Percentiles rank a stretch among this genome's conserved stretches.
Conservation (phyloP, 2,329 filamentous ascomycete species). For the Ascochyta lentis region DNA sequence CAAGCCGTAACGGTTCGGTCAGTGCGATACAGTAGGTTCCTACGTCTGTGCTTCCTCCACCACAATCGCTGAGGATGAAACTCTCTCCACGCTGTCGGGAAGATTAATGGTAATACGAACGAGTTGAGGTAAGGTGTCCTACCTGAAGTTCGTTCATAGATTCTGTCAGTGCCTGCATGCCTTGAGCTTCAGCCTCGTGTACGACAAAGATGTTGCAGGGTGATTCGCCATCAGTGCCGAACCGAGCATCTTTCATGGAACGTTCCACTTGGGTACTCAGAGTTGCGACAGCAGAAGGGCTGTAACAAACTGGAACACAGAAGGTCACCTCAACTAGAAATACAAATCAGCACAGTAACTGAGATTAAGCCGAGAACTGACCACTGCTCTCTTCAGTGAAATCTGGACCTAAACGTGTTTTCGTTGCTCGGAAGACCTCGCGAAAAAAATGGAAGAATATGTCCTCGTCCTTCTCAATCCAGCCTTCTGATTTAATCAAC, state of each 20-base stretch:
- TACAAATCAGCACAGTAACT: background rate
- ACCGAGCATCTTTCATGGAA: slow-evolving; percentile 14
- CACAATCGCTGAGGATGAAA: slow-evolving; percentile 23
- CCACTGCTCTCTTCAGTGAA: slow-evolving; percentile 2
- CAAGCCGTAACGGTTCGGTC: slow-evolving; percentile 20
- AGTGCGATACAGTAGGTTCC: slow-evolving; percentile 14
- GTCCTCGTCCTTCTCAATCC: slow-evolving; percentile 14
- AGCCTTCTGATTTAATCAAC: background rate
- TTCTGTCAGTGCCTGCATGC: slow-evolving; percentile 10
- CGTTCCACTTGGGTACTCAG: slow-evolving; percentile 11
- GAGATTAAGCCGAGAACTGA: background rate
- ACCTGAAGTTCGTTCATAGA: slow-evolving; percentile 1
- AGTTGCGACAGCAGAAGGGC: slow-evolving; percentile 3
- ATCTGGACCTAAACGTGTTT: background rate
- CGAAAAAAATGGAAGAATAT: slow-evolving; percentile 10
- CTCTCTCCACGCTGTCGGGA: slow-evolving; percentile 11
- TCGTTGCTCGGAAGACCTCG: slow-evolving; percentile 1
- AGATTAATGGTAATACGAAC: background rate
- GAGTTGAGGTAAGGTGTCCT: background rate
- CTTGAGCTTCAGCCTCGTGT: slow-evolving; percentile 28
- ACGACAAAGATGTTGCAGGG: slow-evolving; percentile 23
- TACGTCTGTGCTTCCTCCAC: slow-evolving; percentile 24
- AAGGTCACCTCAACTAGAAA: slow-evolving; percentile 18
- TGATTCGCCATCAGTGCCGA: slow-evolving; percentile 4
- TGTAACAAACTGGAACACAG: slow-evolving; percentile 23